phyloP scores from a whole-genome alignment of 257 asterid genomes.

The Avicennia marina region DNA sequence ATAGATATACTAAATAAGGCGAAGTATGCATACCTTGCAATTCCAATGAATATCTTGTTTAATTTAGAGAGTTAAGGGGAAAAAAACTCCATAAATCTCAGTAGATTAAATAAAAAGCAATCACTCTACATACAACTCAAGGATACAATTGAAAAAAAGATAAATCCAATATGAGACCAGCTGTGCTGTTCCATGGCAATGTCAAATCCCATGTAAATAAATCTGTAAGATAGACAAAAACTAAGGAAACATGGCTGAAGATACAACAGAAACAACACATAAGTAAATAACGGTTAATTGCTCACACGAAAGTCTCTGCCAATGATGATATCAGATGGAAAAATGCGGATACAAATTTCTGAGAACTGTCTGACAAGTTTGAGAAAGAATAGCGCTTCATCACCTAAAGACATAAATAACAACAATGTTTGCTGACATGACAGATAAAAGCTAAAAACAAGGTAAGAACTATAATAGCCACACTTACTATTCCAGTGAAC shows the following conservation, averaged over 20 bases:
- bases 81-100: constrained; percentile 13
- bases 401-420: constrained; percentile 48
- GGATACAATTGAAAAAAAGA: constrained; percentile 98
- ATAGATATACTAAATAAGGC: constrained; percentile 10
- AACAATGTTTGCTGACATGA: constrained; percentile 9
- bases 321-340: constrained; percentile 91
- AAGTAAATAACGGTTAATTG: constrained; percentile 15
- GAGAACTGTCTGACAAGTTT: constrained; percentile 91
- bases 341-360: constrained; percentile 93
- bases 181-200: constrained; percentile 98
- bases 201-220: constrained; percentile 97
- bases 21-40: constrained; percentile 72
- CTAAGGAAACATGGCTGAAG: constrained; percentile 20
- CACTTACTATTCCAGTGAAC: constrained; percentile 97
- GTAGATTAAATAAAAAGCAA: constrained; percentile 14
- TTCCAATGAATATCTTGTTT: constrained; percentile 72
- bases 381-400: constrained; percentile 94
- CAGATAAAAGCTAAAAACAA: constrained; percentile 14
- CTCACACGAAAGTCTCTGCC: constrained; percentile 98
- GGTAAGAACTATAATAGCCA: constrained; percentile 8
- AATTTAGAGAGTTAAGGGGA: constrained; percentile 55
- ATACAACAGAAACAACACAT: constrained; percentile 10
- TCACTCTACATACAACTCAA: constrained; percentile 18
- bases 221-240: constrained; percentile 48
- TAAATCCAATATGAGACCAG: constrained; percentile 98